Conservation (phyloP, 345 rosid species). For the Chamaenerion angustifolium region DNA sequence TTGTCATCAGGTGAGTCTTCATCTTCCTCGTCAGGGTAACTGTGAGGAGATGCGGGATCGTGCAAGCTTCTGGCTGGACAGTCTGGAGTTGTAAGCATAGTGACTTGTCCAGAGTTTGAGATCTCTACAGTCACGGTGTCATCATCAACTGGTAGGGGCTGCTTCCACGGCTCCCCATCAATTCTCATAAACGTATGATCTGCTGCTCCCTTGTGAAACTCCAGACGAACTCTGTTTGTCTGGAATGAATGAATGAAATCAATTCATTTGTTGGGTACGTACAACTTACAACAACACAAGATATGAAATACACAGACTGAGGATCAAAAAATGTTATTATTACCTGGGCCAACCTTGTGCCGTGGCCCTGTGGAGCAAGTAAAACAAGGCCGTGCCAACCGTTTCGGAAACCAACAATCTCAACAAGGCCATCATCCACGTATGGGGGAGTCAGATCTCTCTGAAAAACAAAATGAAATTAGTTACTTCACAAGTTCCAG, state of each 20-base stretch:
- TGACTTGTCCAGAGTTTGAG: constrained; percentile 45
- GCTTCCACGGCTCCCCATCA: constrained; percentile 76
- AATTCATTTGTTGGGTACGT: too few species aligned
- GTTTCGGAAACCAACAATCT: constrained; percentile 33
- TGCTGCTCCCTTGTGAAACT: constrained; percentile 42
- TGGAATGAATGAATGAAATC: too few species aligned
- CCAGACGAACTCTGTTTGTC: constrained; percentile 47
- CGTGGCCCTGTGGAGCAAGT: constrained; percentile 30
- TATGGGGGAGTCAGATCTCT: constrained; percentile 25
- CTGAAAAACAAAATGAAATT: constrained; percentile 8
- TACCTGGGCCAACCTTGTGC: constrained; percentile 33
- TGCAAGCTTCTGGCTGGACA: constrained; percentile 29
- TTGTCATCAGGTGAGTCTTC: not conserved
- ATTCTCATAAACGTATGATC: constrained; percentile 58
- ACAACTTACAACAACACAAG: too few species aligned
- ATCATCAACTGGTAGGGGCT: constrained; percentile 48
- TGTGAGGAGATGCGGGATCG: constrained; percentile 17
- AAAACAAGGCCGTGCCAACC: constrained; percentile 36
- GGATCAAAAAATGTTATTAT: too few species aligned
- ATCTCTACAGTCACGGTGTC: constrained; percentile 44
- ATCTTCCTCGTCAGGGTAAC: constrained; percentile 1
- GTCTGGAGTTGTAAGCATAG: constrained; percentile 40
- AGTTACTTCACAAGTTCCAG: too few species aligned
- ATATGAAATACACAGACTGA: too few species aligned
- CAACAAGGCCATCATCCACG: constrained; percentile 31